Base-by-base conservation (phyloP, 371 early-diverging fungal species). In the Apophysomyces elegans region DNA sequence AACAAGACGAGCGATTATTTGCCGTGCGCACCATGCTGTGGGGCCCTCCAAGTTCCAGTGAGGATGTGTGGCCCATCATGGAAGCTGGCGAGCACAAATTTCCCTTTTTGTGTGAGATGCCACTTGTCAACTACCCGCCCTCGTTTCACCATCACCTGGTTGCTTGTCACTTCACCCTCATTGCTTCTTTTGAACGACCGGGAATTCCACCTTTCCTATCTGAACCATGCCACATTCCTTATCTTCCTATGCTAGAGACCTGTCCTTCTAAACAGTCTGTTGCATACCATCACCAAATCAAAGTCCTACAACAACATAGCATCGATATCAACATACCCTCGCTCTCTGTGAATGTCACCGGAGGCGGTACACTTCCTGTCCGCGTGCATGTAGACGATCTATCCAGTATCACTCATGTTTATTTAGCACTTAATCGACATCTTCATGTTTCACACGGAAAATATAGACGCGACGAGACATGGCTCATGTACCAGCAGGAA, bases 41-140 rank as follows among this genome's bases (percentile, higher is more conserved):
- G 68, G 73, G 76, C 5, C 58, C 67, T n/a, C 62, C 73, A 4
- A 14, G 63, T 13, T 56, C 54, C 38, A 36, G 36, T 4, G 38
- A 75, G 16, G 56, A 59, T 41, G 59, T 39, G 47, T 67, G 67
- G 65, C 68, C 71, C 7, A 63, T 66, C 38, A 57, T 76, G n/a
- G 69, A 72, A 44, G 59, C 50, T 38, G 73, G 76, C 32, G 73
- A 70, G 16, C 58, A 73, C 11, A 60, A 41, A 4, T 73, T 70
- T 14, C 73, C 73, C 11, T 76, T 76, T 66, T 61, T 66, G 13
- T 65, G 65, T 39, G 73, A 76, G 59, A 68, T 76, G 73, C 76
- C 76, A 11, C 64, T 76, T 0, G 64, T 76, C 13, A 76, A 76
- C 32, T 76, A 59, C 37, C 76, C 76, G 5, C 76, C 76, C 26